phyloP scores from a whole-genome alignment of 2,329 filamentous ascomycete species.

The Allantophomopsis lycopodina region DNA sequence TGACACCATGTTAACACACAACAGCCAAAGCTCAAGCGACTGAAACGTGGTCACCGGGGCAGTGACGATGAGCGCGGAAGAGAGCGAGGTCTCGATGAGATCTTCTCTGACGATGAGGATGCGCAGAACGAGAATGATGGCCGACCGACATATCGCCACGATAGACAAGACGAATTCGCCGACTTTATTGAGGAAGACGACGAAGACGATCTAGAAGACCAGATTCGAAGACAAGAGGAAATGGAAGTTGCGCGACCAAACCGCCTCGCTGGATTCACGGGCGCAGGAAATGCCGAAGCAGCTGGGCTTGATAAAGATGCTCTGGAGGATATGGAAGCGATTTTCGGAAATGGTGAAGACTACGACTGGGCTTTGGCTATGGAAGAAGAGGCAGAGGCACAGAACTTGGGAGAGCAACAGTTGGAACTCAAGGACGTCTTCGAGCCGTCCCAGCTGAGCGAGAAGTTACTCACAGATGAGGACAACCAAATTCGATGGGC shows the following conservation, averaged over 20 bases:
- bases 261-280: slow-evolving; percentile 51
- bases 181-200: slow-evolving; percentile 97
- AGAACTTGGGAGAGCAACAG: slow-evolving; percentile 65
- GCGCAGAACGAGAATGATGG: slow-evolving; percentile 39
- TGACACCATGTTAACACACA: neutral
- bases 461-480: slow-evolving; percentile 89
- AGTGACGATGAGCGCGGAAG: slow-evolving; percentile 54
- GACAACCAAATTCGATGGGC: slow-evolving; percentile 81
- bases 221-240: slow-evolving; percentile 66
- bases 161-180: slow-evolving; percentile 68
- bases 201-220: slow-evolving; percentile 72
- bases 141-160: slow-evolving; percentile 25
- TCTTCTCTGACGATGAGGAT: slow-evolving; percentile 93
- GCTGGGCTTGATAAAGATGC: slow-evolving; percentile 83
- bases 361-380: slow-evolving; percentile 89
- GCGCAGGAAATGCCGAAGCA: slow-evolving; percentile 59
- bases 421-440: slow-evolving; percentile 97
- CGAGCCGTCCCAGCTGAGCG: slow-evolving; percentile 85
- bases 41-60: slow-evolving; percentile 84
- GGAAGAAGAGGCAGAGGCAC: slow-evolving; percentile 74
- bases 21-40: slow-evolving; percentile 85
- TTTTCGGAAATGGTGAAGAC: slow-evolving; percentile 90
- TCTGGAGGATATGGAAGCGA: slow-evolving; percentile 88
- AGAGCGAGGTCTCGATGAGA: slow-evolving; percentile 70
- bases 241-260: slow-evolving; percentile 70